These are phyloP conservation scores for Myotisia sp. DNA, from an alignment of 2,329 filamentous ascomycete species.

Conservation along the genomic window DNA sequence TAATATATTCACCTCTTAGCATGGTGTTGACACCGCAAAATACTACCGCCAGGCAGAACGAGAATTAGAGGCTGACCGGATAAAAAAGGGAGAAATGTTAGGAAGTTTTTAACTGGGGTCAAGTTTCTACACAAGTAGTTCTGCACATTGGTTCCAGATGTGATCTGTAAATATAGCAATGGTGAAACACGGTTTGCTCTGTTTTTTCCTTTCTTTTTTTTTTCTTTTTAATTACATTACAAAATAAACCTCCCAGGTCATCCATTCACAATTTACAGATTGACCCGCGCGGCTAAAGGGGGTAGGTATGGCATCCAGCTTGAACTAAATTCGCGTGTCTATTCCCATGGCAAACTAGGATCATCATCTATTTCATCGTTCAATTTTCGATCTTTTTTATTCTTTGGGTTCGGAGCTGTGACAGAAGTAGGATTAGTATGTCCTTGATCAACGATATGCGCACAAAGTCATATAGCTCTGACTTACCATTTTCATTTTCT, in stretches of 20 bases:
- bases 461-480: too few species aligned
- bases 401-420: conserved; percentile 47
- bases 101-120: too few species aligned
- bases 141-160: too few species aligned
- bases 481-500: conserved; percentile 73
- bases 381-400: conserved; percentile 49
- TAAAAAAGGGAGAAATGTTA: conserved; percentile 18
- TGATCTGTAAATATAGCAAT: conserved; percentile 8
- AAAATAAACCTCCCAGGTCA: neutral
- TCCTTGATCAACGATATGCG: neutral
- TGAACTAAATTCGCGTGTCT: too few species aligned
- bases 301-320: too few species aligned
- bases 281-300: too few species aligned
- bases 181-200: conserved; percentile 1
- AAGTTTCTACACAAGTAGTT: too few species aligned
- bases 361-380: conserved; percentile 39
- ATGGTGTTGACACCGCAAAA: conserved; percentile 95
- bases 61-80: conserved; percentile 70
- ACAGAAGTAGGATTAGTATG: neutral
- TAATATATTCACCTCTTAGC: conserved; percentile 35
- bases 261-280: too few species aligned
- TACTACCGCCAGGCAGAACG: conserved; percentile 93
- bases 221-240: neutral
- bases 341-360: too few species aligned
- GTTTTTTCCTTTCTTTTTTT: conserved; percentile 1